Conservation (phyloP, 352 stramenopile species). For the Globisporangium rhizosaccharum region DNA sequence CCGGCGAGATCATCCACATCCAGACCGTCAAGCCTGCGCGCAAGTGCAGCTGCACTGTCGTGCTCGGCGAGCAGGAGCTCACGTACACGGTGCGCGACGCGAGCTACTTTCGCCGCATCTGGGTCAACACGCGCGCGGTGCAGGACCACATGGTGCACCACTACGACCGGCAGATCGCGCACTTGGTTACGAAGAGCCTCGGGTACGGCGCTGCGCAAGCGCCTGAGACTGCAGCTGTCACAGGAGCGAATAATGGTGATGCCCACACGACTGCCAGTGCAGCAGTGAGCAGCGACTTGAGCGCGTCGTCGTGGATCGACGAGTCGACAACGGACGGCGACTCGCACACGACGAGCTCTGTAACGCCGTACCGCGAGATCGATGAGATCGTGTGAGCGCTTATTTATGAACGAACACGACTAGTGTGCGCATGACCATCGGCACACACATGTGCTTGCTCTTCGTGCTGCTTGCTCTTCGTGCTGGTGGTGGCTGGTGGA, state of each 20-base stretch:
- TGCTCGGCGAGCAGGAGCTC: slow-evolving; percentile 62
- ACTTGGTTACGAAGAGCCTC: slow-evolving; percentile 50
- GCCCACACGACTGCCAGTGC: not conserved
- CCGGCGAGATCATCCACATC: slow-evolving; percentile 70
- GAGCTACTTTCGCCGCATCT: slow-evolving; percentile 67
- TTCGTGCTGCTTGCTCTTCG: not conserved
- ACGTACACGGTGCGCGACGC: slow-evolving; percentile 66
- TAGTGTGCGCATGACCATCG: not conserved
- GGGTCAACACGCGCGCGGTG: slow-evolving; percentile 46
- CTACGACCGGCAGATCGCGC: slow-evolving; percentile 69
- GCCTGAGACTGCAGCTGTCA: not conserved
- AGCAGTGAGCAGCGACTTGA: slow-evolving; percentile 15
- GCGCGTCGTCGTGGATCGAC: slow-evolving; percentile 25
- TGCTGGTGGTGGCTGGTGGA: too few species aligned
- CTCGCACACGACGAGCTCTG: slow-evolving; percentile 15
- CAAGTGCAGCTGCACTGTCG: slow-evolving; percentile 54
- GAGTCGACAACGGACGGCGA: slow-evolving; percentile 7
- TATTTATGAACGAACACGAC: not conserved
- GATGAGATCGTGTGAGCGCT: slow-evolving; percentile 24
- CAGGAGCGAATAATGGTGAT: not conserved
- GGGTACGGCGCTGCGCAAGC: slow-evolving; percentile 20
- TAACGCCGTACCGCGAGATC: slow-evolving; percentile 29
- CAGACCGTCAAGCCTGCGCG: slow-evolving; percentile 46
- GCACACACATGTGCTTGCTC: not conserved
- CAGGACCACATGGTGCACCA: slow-evolving; percentile 82